Conservation (phyloP, 805 yeast genomes). For the Dipodascopsis uninucleata region DNA sequence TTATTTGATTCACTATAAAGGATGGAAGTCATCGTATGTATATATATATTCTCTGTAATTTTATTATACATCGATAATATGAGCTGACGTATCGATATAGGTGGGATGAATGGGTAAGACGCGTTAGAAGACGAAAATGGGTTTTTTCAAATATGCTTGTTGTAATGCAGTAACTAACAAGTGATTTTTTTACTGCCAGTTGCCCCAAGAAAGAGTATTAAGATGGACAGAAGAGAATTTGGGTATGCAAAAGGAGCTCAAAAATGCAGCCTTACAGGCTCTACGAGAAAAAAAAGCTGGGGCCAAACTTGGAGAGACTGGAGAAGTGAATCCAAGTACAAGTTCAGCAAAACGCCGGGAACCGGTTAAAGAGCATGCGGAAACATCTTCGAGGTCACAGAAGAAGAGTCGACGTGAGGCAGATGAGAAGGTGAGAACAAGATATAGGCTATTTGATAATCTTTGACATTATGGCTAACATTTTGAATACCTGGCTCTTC, state of each 20-base stretch:
- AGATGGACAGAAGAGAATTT: conserved; percentile 67
- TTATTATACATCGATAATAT: no score
- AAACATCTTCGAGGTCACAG: conserved; percentile 8
- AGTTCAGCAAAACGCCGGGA: conserved; percentile 26
- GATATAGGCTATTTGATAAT: neutral
- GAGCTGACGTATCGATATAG: conserved; percentile 4
- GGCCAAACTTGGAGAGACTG: conserved; percentile 18
- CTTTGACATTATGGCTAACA: no score
- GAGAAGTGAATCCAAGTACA: conserved; percentile 6
- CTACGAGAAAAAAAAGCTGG: conserved; percentile 30
- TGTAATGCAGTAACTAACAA: no score
- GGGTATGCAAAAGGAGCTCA: conserved; percentile 57
- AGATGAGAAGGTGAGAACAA: conserved; percentile 17
- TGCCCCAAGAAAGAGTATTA: conserved; percentile 56
- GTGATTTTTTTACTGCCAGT: conserved; percentile 2
- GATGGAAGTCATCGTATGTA: conserved; percentile 75
- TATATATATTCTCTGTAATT: neutral
- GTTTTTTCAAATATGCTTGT: no score
- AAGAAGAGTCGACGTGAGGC: conserved; percentile 24
- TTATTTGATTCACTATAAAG: conserved; percentile 81
- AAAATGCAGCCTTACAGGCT: conserved; percentile 43
- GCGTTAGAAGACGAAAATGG: no score
- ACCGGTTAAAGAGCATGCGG: conserved; percentile 13
- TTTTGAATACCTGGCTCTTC: neutral
- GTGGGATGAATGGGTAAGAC: conserved; percentile 93